Evolutionary conservation across 176 grass and related monocot genomes (phyloP), one percentile per base, ranked within the genome.

Genomic region (Aegilops tauschii): DNA sequence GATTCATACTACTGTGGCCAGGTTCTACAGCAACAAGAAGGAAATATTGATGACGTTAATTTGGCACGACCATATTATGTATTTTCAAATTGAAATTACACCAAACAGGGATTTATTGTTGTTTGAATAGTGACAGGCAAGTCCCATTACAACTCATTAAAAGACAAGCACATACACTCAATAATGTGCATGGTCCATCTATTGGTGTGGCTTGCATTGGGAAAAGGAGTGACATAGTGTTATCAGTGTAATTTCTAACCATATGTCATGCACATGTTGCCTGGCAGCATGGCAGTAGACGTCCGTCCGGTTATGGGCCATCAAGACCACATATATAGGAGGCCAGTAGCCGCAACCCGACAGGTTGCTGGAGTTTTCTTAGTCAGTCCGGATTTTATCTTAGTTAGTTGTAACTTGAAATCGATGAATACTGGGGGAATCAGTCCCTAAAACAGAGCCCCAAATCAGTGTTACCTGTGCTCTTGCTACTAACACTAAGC

Each of bases 121-220:
- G 69, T 86, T 75, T 16, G 42, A 79, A 56, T 72, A 56, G 82
- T 82, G 61, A 66, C 12, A 54, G 16, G 8, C 65, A 52, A 25
- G 30, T n/a, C 40, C 78, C 42, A 14, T 58, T 82, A 77, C 13
- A 36, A 13, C 54, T 74, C 56, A 30, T 39, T 18, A 56, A 75
- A 72, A 74, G 23, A 27, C 27, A 61, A 16, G 14, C 36, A 58
- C 21, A 39, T 76, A 63, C 25, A 81, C 18, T 73, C 49, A 49
- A 61, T 28, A 80, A 80, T 52, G 65, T 54, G n/a, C 58, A 83
- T 8, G 10, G 23, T 64, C 29, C 64, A 90, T 77, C 29, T 77
- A 74, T 64, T 71, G 49, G 25, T 80, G n/a, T 74, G 16, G 25
- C 16, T 42, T 39, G 64, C 13, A 18, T 12, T 61, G 76, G 50